A percentile compares a stretch with the other conserved stretches of the same genome.
Conservation (phyloP, 2,329 filamentous ascomycete genomes). For the Fusarium torreyae region DNA sequence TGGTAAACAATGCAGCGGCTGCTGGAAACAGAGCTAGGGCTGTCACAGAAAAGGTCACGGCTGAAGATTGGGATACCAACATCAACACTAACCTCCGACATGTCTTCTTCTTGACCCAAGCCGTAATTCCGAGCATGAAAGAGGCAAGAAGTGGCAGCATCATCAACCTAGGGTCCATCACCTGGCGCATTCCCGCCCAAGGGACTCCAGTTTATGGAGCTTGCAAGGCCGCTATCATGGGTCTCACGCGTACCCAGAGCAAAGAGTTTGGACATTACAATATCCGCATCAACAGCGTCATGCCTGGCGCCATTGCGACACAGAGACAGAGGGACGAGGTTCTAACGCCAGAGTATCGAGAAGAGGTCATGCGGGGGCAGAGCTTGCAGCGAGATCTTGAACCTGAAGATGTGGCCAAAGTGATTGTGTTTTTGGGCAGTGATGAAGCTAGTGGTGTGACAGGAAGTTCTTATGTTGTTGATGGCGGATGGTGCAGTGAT, state of each 20-base stretch:
- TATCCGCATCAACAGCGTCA: constrained; percentile 65
- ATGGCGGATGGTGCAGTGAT: constrained; percentile 53
- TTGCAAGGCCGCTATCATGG: constrained; percentile 69
- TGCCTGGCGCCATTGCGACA: constrained; percentile 65
- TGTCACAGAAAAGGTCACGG: constrained; percentile 56
- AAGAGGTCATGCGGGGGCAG: constrained; percentile 59
- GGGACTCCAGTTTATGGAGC: constrained; percentile 64
- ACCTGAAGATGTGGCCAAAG: constrained; percentile 62
- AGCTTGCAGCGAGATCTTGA: constrained; percentile 59
- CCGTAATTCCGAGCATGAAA: constrained; percentile 73
- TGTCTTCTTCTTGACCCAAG: constrained; percentile 78
- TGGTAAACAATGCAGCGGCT: constrained; percentile 85
- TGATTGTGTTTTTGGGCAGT: constrained; percentile 62
- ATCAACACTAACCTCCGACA: constrained; percentile 63
- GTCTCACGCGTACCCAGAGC: constrained; percentile 69
- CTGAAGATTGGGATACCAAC: constrained; percentile 59
- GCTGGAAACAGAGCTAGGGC: constrained; percentile 45
- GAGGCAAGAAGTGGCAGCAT: constrained; percentile 62
- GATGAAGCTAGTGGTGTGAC: constrained; percentile 65
- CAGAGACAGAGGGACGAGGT: constrained; percentile 61
- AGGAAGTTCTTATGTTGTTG: constrained; percentile 56
- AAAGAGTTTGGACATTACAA: constrained; percentile 65
- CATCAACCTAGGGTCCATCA: constrained; percentile 69
- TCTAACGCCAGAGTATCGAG: constrained; percentile 59
- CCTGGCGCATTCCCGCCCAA: constrained; percentile 61